Conservation (phyloP, 768 basidiomycete genomes). For the Lyophyllum decastes region DNA sequence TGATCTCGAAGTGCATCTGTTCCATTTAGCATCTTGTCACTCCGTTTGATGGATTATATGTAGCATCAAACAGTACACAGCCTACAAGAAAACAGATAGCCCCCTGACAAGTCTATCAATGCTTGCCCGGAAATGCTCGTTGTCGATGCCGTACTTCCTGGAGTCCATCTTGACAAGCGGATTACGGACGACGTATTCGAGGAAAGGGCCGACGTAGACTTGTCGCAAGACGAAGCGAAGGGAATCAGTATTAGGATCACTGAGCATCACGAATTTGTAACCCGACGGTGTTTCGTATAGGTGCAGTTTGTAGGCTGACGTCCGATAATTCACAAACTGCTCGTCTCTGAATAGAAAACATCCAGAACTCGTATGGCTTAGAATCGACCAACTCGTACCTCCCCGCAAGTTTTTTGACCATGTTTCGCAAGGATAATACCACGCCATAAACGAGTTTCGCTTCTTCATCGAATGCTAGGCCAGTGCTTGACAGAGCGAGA, state of each 20-base stretch:
- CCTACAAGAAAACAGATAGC: conserved; percentile 43
- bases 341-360: conserved; percentile 64
- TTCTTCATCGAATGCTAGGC: conserved; percentile 94
- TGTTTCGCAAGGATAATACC: conserved; percentile 85
- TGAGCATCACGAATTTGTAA: conserved; percentile 95
- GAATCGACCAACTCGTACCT: conserved; percentile 46
- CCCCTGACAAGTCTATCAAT: conserved; percentile 76
- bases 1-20: conserved; percentile 2
- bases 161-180: conserved; percentile 87
- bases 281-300: conserved; percentile 89
- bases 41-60: not conserved
- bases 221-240: conserved; percentile 82
- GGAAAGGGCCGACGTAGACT: conserved; percentile 90
- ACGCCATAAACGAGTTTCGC: conserved; percentile 97
- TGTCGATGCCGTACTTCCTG: conserved; percentile 83
- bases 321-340: conserved; percentile 87
- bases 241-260: conserved; percentile 82
- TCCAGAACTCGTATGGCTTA: not conserved
- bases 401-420: conserved; percentile 93
- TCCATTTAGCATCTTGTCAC: conserved; percentile 4
- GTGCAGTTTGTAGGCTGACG: conserved; percentile 91
- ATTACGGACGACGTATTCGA: conserved; percentile 93
- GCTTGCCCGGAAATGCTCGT: conserved; percentile 84
- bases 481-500: conserved; percentile 43
- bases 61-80: conserved; percentile 2